Evolutionary conservation across 495 filamentous ascomycete genomes (phyloP), one percentile per base, ranked within the genome.

Genomic region (Acidomyces sp.): DNA sequence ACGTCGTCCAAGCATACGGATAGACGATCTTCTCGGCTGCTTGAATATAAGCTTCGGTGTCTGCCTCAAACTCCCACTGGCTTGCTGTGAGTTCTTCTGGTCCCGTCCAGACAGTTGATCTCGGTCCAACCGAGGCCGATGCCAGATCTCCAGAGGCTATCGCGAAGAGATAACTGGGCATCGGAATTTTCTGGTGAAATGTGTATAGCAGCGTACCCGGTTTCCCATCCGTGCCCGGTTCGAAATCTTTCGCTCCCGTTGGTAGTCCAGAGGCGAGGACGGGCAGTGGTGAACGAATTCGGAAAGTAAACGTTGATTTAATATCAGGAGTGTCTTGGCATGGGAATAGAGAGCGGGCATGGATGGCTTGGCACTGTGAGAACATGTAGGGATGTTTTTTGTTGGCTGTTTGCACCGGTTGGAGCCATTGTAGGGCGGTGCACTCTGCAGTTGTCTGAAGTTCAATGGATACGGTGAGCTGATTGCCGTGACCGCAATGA

Each of bases 281-380:
- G 3, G 85, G 84, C 9, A 92, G 69, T 5, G 85, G 78, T 15
- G 85, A 93, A 24, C 74, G 74, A 56, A 97, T 84, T 50, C 77
- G 80, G 61, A 95, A 93, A 39, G 78, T 71, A 61, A 85, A 83
- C 3, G 84, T 87, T 29, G 78, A 82, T 62, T 97, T 97, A 45
- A 95, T 77, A 56, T 92, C 85, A 18, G 88, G 88, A 0, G 90
- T 95, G 59, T 97, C 88, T 65, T 97, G 88, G 60, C 86, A 95
- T 10, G 90, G 90, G 59, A 94, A 93, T 39, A 95, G 69, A 17
- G 85, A 93, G 35, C 88, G 74, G 19, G 81, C 83, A 51, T 95
- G 83, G 49, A 97, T 97, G 27, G 87, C 85, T 65, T 97, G 88
- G 60, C 86, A 93, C 72, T 96, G 88, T 26, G 83, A 88, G 68